Conservation (phyloP, 2,329 filamentous ascomycete genomes). For the Scedosporium minutisporum region DNA sequence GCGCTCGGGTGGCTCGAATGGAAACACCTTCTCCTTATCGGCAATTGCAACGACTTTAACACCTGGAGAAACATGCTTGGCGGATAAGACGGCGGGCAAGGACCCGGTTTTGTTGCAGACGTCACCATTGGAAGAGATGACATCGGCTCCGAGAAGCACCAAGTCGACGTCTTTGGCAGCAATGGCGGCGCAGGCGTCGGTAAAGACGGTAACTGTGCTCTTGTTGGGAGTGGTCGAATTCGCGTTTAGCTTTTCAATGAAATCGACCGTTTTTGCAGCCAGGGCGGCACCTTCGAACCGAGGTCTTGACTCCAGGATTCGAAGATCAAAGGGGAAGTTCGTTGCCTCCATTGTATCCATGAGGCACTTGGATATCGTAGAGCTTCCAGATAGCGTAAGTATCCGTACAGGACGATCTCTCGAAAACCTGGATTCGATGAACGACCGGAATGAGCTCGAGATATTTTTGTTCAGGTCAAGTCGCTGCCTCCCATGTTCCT, state of each 20-base stretch:
- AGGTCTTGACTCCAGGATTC: constrained; percentile 57
- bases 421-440: constrained; percentile 18
- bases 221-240: background rate
- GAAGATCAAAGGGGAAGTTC: constrained; percentile 37
- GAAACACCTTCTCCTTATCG: constrained; percentile 50
- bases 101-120: constrained; percentile 61
- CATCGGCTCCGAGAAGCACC: constrained; percentile 55
- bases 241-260: constrained; percentile 14
- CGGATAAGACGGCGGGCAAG: constrained; percentile 45
- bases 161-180: constrained; percentile 43
- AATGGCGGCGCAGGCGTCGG: constrained; percentile 50
- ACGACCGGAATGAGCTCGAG: constrained; percentile 22
- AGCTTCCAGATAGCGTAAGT: constrained; percentile 54
- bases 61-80: constrained; percentile 34
- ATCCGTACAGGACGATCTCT: constrained; percentile 29
- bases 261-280: constrained; percentile 30
- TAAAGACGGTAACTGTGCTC: constrained; percentile 39
- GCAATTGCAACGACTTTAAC: constrained; percentile 45
- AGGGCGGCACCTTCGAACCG: constrained; percentile 54
- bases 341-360: constrained; percentile 26
- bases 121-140: constrained; percentile 45
- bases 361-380: constrained; percentile 45
- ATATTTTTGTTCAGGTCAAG: constrained; percentile 21
- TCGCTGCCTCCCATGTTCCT: constrained; percentile 12
- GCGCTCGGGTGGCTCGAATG: constrained; percentile 30